Evolutionary conservation across 1,139 yeast species (phyloP).

Genomic region (Magnusiomyces fungicola): DNA sequence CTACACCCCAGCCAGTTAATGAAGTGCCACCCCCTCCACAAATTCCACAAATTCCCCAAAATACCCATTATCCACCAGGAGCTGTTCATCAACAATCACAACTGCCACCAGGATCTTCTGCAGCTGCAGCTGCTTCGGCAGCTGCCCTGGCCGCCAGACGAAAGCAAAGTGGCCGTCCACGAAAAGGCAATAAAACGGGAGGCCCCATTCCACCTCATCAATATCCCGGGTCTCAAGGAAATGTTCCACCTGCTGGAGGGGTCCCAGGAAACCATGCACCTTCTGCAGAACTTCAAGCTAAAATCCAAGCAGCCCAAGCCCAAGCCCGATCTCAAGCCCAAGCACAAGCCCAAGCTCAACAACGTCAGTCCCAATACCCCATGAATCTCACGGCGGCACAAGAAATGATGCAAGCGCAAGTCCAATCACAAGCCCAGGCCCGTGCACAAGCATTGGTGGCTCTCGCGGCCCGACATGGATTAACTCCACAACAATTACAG

Average conservation of each 20-base stretch:
- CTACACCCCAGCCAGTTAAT: not conserved
- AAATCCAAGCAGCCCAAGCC: not conserved
- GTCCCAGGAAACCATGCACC: not conserved
- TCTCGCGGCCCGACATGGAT: not conserved
- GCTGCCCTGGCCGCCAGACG: not conserved
- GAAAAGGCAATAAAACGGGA: not conserved
- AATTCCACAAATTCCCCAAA: not conserved
- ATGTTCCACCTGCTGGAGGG: not conserved
- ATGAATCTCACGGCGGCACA: not conserved
- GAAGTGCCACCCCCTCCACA: not conserved
- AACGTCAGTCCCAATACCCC: not conserved
- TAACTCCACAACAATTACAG: slow-evolving; percentile 3
- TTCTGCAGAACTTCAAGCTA: not conserved
- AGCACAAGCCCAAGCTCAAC: slow-evolving; percentile 2
- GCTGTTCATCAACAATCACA: not conserved
- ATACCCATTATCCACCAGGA: not conserved
- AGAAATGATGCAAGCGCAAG: too few relatives aligned
- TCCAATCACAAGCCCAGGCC: not conserved
- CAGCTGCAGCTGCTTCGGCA: not conserved
- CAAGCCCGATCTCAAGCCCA: slow-evolving; percentile 4
- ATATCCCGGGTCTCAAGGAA: not conserved
- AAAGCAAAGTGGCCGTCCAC: not conserved
- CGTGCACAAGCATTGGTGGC: not conserved
- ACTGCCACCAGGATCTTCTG: not conserved
- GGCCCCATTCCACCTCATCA: not conserved